Conservation (phyloP, 2,329 filamentous ascomycete species). For the Ceratocystis cacaofunesta region DNA sequence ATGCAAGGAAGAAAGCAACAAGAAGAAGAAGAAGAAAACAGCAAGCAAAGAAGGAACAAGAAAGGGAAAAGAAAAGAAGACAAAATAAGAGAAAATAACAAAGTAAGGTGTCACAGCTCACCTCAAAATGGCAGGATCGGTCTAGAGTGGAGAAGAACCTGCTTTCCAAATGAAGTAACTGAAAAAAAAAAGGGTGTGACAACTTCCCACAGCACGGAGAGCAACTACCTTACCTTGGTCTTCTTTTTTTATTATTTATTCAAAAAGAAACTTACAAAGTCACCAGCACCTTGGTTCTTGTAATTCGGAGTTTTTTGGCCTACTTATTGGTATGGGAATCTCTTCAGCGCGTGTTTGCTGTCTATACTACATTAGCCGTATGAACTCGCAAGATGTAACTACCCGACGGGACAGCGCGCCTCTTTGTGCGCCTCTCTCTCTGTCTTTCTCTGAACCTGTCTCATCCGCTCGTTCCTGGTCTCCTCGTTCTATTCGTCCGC, state of each 20-base stretch:
- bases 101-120: conserved; percentile 3
- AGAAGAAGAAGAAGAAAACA: conserved; percentile 3
- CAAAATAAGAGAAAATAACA: background rate
- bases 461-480: background rate
- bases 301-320: too few relatives aligned
- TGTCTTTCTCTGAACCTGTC: background rate
- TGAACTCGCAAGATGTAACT: background rate
- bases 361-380: background rate
- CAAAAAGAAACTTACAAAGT: background rate
- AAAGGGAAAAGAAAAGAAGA: background rate
- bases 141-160: background rate
- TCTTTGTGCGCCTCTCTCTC: background rate
- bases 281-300: too few relatives aligned
- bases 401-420: background rate
- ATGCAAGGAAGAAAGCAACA: background rate
- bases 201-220: background rate
- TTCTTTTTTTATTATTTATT: background rate
- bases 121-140: conserved; percentile 2
- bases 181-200: background rate
- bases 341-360: background rate
- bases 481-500: background rate
- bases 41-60: background rate
- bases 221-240: background rate
- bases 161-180: background rate
- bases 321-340: background rate